Percentiles rank a stretch among this genome's conserved stretches.
These are phyloP conservation scores for Aspergillus avenaceus DNA, from an alignment of 495 filamentous ascomycete species.

Conservation along the genomic window DNA sequence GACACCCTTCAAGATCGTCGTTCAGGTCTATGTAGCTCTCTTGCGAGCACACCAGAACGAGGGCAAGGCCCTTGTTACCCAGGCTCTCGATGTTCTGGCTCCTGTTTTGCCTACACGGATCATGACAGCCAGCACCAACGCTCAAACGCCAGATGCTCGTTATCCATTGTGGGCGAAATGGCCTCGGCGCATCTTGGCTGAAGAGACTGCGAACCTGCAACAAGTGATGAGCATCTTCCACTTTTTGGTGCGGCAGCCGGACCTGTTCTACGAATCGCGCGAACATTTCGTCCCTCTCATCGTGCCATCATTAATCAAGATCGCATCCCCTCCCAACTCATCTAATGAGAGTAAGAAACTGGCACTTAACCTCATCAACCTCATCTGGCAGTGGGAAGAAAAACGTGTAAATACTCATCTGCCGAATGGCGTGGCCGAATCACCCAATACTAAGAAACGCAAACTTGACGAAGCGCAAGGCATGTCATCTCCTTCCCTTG, in stretches of 20 bases:
- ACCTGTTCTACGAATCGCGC: slow-evolving; percentile 90
- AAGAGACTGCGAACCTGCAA: slow-evolving; percentile 94
- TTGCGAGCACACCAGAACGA: slow-evolving; percentile 93
- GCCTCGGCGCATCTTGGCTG: slow-evolving; percentile 83
- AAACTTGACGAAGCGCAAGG: slow-evolving; percentile 58
- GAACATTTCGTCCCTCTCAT: slow-evolving; percentile 87
- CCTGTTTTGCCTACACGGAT: slow-evolving; percentile 79
- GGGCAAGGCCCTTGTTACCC: slow-evolving; percentile 85
- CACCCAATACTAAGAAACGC: slow-evolving; percentile 70
- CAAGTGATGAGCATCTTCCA: slow-evolving; percentile 97
- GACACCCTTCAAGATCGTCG: slow-evolving; percentile 91
- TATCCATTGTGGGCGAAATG: slow-evolving; percentile 84
- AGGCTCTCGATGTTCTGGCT: slow-evolving; percentile 89
- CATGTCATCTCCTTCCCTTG: slow-evolving; percentile 37
- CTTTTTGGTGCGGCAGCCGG: slow-evolving; percentile 87
- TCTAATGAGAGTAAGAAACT: slow-evolving; percentile 93
- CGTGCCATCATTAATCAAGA: slow-evolving; percentile 82
- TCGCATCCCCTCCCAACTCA: slow-evolving; percentile 76
- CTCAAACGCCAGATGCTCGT: slow-evolving; percentile 46
- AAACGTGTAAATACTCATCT: slow-evolving; percentile 55
- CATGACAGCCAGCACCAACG: slow-evolving; percentile 26
- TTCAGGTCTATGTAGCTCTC: slow-evolving; percentile 87
- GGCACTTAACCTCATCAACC: slow-evolving; percentile 79
- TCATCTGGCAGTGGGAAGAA: slow-evolving; percentile 93
- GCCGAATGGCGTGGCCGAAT: slow-evolving; percentile 53